Conservation (phyloP, 2,329 filamentous ascomycete species). For the Ilyonectria sp. region DNA sequence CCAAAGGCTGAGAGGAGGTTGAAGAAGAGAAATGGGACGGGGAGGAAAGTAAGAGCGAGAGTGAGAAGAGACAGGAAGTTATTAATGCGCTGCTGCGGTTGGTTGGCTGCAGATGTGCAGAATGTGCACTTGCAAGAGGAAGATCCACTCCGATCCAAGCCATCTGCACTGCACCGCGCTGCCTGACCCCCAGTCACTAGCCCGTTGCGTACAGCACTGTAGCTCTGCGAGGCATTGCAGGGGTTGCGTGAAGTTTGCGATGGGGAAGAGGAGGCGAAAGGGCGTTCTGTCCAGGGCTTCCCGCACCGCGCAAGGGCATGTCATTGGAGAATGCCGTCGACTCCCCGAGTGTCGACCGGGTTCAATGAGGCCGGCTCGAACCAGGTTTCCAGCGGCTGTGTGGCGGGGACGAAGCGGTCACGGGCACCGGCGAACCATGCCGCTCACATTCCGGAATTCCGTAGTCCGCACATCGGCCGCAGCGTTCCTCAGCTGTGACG, state of each 20-base stretch:
- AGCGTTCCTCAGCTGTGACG: neutral
- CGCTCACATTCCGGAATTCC: conserved; percentile 9
- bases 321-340: neutral
- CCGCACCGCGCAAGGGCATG: neutral
- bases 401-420: conserved; percentile 17
- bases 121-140: conserved; percentile 7
- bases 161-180: conserved; percentile 4
- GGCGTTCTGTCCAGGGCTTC: neutral
- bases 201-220: neutral
- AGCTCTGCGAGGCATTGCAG: neutral
- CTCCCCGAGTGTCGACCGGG: neutral
- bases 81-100: conserved; percentile 32
- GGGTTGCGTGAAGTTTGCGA: neutral
- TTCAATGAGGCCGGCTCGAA: neutral
- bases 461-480: conserved; percentile 17
- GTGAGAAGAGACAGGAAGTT: conserved; percentile 17
- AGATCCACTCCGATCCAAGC: conserved; percentile 24
- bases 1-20: neutral
- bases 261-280: neutral
- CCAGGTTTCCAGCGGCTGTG: conserved; percentile 1
- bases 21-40: neutral
- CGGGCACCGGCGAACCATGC: conserved; percentile 14
- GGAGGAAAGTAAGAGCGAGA: conserved; percentile 6
- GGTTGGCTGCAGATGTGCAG: conserved; percentile 16
- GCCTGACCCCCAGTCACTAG: conserved; percentile 21